Base-by-base conservation (phyloP, 2,329 filamentous ascomycete species). In the Magnaporthales sp. region DNA sequence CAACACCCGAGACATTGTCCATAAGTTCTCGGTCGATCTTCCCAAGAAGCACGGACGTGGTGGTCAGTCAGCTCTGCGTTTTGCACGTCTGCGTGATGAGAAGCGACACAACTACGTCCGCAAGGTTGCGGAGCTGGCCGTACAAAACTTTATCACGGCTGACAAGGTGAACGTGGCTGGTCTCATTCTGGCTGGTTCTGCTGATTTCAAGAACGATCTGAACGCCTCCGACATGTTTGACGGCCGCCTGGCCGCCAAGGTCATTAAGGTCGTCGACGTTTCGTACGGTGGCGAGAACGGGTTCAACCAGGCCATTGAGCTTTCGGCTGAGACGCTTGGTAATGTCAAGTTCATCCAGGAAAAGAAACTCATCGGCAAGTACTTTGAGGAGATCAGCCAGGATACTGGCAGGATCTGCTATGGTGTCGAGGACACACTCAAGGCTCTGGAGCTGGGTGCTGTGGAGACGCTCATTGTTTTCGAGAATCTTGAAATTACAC, bases 301-400 rank as follows among this genome's bases (percentile, higher is more conserved):
- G 62, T 99, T 99, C 86, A 99, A 99, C 83, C 96, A 99, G 82
- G 95, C 95, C 68, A 99, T 99, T 70, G 95, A 99, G 77, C 80
- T 99, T 74, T 90, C 95, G 29, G 87, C 93, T 8, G 96, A 99
- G 84, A 99, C 95, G 8, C 86, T 99, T 63, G 91, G 93, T 80
- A 99, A 98, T 77, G 95, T 99, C 86, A 99, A 99, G 82, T 99
- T 99, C 79, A 97, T 99, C 78, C 95, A 99, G 81, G 95, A 99
- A 86, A 99, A 99, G 90, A 99, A 97, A 84, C 88, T 99, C 70
- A 99, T 99, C 75, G 94, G 94, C 78, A 93, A 91, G 77, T 99
- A 99, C 84, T 99, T 99, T 74, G 93, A 99, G 78, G 94, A 99
- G 80, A 98, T 99, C 75, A 97, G 92, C 78, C 93, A 97, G 80